Evolutionary conservation across 176 grass and related monocot species (phyloP), one percentile per base, ranked within the genome.

Genomic region (Bonia amplexicaulis): DNA sequence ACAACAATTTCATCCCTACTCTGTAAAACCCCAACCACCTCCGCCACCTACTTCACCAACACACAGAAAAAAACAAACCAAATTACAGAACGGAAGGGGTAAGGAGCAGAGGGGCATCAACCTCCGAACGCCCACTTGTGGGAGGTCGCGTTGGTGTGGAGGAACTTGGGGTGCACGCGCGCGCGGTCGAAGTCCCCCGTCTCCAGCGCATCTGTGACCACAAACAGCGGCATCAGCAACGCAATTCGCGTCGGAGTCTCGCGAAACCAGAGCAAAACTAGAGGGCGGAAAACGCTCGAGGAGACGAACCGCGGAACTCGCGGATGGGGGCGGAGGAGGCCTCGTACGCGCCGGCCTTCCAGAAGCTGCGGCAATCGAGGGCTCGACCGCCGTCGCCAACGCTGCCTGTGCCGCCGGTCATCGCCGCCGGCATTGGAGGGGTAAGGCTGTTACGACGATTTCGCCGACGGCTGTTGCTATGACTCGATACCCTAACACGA

Each of bases 101-200:
- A 61, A 33, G 74, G 22, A 47, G 63, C 23, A 48, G 54, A 86
- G 45, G 19, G 31, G 66, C 33, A 76, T 62, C 12, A 71, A 97
- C 95, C 95, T 93, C 95, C 93, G 51, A 98, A 98, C 42, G 93
- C 95, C 95, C 93, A 95, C 85, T 94, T 97, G 85, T 95, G 92
- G 20, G 95, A 97, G 47, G 95, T 97, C 49, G 92, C 92, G 49
- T 95, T 98, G 69, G 95, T 95, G 89, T 98, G 95, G 42, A 98
- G 87, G 61, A 98, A 98, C 85, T 98, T 98, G 0, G 95, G 95
- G 48, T 98, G 95, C 54, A 98, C 93, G 6, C 91, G 87, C 22
- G 93, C 93, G 9, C 89, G 93, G 26, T 98, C 95, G 80, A 98
- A 95, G 78, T 95, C 92, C 35, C 69, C 89, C 13, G 83, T 77